A percentile compares a stretch with the other conserved stretches of the same genome.
Conservation (phyloP, 139 green algal genomes). For the Chlorella sp. region DNA sequence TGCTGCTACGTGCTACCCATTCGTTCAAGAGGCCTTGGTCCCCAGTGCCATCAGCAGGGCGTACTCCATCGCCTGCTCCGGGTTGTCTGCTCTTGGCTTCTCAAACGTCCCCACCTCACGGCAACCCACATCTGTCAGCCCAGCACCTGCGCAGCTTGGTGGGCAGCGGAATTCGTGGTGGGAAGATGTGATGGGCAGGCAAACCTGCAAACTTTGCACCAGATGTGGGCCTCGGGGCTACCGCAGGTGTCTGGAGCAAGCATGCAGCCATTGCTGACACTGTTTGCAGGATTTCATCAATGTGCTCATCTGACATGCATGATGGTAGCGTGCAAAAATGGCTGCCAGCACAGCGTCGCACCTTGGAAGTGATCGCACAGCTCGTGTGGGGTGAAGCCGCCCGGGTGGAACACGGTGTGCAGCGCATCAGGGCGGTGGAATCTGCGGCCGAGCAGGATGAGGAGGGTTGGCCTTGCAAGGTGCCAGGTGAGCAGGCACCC, state of each 20-base stretch:
- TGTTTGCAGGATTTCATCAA: too few species aligned
- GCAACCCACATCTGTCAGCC: neutral
- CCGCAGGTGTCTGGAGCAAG: neutral
- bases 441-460: neutral
- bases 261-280: neutral
- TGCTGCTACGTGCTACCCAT: too few species aligned
- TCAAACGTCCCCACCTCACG: neutral
- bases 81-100: neutral
- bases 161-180: neutral
- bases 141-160: neutral
- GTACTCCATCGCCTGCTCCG: neutral
- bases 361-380: neutral
- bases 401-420: constrained; percentile 1
- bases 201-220: too few species aligned
- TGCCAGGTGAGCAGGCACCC: neutral
- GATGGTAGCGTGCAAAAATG: too few species aligned
- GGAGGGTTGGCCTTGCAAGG: neutral
- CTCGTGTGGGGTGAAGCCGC: neutral
- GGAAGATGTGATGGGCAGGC: neutral
- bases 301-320: neutral
- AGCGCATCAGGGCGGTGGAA: neutral
- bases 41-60: constrained; percentile 15
- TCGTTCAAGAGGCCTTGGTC: neutral
- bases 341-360: neutral
- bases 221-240: neutral